Conservation (phyloP, 2,329 filamentous ascomycete genomes). For the Calonectria hongkongensis region DNA sequence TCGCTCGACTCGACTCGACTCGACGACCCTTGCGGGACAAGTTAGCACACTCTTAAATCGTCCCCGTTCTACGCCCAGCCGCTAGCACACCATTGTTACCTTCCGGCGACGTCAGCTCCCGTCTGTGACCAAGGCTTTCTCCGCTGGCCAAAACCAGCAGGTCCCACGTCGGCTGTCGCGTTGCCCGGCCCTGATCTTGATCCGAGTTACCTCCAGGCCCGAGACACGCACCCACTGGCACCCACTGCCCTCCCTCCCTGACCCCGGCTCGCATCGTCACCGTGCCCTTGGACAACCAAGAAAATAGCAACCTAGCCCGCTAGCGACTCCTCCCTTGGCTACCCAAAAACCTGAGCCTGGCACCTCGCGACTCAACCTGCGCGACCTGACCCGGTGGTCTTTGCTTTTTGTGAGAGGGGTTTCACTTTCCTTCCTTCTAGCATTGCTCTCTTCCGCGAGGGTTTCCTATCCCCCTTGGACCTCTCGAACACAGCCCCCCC, state of each 20-base stretch:
- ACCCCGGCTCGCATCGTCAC: conserved; percentile 51
- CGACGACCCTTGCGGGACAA: conserved; percentile 4
- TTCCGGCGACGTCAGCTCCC: conserved; percentile 40
- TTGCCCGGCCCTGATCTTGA: conserved; percentile 48
- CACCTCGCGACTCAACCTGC: conserved; percentile 45
- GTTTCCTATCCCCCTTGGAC: conserved; percentile 46
- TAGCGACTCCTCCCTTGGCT: conserved; percentile 40
- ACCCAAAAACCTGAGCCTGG: conserved; percentile 47
- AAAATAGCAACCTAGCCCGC: conserved; percentile 39
- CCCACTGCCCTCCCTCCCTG: conserved; percentile 37
- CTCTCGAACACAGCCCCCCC: conserved; percentile 48
- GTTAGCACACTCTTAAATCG: conserved; percentile 23
- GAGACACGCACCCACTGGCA: conserved; percentile 22
- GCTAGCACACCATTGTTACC: conserved; percentile 40
- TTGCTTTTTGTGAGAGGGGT: conserved; percentile 55
- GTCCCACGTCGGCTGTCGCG: conserved; percentile 42
- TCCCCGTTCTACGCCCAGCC: conserved; percentile 41
- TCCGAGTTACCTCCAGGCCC: conserved; percentile 47
- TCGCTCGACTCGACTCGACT: conserved; percentile 27
- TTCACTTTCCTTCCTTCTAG: conserved; percentile 53
- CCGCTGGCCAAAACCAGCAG: conserved; percentile 37
- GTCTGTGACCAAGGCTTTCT: conserved; percentile 32
- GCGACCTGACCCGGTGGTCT: conserved; percentile 41
- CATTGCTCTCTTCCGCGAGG: conserved; percentile 50
- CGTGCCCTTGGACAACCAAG: conserved; percentile 48